Conservation (phyloP, 805 yeast genomes). For the Metschnikowia lunata region DNA sequence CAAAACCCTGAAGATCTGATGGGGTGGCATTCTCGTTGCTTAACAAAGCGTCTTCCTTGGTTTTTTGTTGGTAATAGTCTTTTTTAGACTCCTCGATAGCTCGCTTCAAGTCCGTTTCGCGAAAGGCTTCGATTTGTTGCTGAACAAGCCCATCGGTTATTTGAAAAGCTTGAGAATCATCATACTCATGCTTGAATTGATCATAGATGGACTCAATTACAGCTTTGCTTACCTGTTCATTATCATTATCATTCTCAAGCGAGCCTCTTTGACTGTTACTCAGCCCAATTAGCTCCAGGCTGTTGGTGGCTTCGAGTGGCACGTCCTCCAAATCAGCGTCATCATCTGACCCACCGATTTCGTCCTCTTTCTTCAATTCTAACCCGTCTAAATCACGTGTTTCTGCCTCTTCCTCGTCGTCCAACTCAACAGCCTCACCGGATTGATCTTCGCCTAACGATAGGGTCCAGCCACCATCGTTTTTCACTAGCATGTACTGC, state of each 20-base stretch:
- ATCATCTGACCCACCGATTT: constrained; percentile 15
- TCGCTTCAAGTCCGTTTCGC: constrained; percentile 36
- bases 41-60: constrained; percentile 13
- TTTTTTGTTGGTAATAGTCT: constrained; percentile 36
- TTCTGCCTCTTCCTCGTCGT: constrained; percentile 37
- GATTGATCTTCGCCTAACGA: constrained; percentile 44
- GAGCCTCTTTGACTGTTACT: neutral
- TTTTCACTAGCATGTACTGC: constrained; percentile 69
- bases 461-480: constrained; percentile 81
- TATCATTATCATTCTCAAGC: constrained; percentile 5
- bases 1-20: constrained; percentile 4
- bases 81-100: constrained; percentile 48
- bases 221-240: constrained; percentile 29
- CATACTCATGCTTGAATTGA: constrained; percentile 19
- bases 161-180: neutral
- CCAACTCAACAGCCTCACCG: constrained; percentile 45
- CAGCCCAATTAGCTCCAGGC: neutral
- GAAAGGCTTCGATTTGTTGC: constrained; percentile 16
- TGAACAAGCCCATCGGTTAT: neutral
- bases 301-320: constrained; percentile 7
- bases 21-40: neutral
- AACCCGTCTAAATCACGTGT: neutral
- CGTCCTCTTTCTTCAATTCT: neutral
- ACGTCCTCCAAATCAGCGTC: constrained; percentile 23
- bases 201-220: constrained; percentile 36